These are phyloP conservation scores for Sporothrix schenckii DNA, from an alignment of 2,329 filamentous ascomycete genomes.

Conservation along the genomic window DNA sequence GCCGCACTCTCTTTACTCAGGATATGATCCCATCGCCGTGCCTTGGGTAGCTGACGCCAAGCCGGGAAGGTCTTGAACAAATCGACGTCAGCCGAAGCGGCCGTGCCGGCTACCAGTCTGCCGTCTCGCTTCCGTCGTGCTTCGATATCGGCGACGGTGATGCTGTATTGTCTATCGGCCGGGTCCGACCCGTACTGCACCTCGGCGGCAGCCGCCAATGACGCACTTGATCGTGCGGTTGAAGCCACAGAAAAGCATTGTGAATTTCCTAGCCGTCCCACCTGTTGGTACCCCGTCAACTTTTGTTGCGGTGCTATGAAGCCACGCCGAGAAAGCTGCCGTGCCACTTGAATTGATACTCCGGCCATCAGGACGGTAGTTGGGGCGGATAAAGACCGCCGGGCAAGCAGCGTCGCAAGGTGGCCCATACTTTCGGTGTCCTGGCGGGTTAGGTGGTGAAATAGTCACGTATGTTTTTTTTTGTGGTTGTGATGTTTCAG, in stretches of 20 bases:
- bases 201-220: background rate
- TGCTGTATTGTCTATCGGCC: slow-evolving; percentile 30
- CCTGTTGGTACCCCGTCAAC: too few species aligned
- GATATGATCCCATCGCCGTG: slow-evolving; percentile 76
- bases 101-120: slow-evolving; percentile 72
- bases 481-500: background rate
- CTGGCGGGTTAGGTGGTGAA: background rate
- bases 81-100: slow-evolving; percentile 75
- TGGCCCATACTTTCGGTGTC: slow-evolving; percentile 20
- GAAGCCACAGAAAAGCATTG: slow-evolving; percentile 17
- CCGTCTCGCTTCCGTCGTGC: slow-evolving; percentile 71
- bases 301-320: background rate
- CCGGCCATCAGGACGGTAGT: background rate
- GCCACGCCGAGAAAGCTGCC: background rate
- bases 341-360: background rate
- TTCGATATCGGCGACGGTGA: slow-evolving; percentile 68
- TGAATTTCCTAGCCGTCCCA: slow-evolving; percentile 2
- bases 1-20: slow-evolving; percentile 65
- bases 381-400: background rate
- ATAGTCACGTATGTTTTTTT: background rate
- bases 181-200: background rate
- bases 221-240: slow-evolving; percentile 26
- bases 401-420: slow-evolving; percentile 1
- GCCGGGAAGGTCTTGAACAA: slow-evolving; percentile 72
- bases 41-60: slow-evolving; percentile 66